A percentile compares a stretch with the other conserved stretches of the same genome.
These are phyloP conservation scores for Cenchrus americanus DNA, from an alignment of 176 grass and related monocot genomes.

Conservation along the genomic window DNA sequence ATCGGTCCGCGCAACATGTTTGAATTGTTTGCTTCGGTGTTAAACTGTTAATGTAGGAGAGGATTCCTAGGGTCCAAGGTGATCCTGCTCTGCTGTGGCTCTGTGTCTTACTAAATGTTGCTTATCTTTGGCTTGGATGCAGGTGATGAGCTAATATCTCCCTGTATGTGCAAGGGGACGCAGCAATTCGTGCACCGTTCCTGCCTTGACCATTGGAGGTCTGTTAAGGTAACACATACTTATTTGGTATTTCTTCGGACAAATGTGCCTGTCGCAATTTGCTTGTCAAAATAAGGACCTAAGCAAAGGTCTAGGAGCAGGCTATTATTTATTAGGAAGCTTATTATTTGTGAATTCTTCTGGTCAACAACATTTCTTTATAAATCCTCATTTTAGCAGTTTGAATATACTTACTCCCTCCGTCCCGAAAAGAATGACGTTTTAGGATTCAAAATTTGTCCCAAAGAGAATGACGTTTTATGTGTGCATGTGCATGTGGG, in stretches of 20 bases:
- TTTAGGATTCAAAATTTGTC: no score
- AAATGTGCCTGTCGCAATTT: neutral
- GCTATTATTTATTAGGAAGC: neutral
- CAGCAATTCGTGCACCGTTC: conserved; percentile 90
- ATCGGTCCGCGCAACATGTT: neutral
- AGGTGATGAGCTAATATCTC: conserved; percentile 90
- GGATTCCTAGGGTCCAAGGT: neutral
- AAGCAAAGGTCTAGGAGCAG: neutral
- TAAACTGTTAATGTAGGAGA: neutral
- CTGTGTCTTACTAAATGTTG: neutral
- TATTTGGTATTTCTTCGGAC: neutral
- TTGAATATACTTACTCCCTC: neutral
- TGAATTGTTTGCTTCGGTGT: neutral
- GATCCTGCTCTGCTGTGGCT: neutral
- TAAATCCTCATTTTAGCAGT: neutral
- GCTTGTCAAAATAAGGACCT: neutral
- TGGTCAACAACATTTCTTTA: neutral
- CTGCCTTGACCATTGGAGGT: conserved; percentile 93
- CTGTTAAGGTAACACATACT: conserved; percentile 64
- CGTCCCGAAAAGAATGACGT: no score
- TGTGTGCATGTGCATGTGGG: no score
- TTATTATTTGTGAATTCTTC: neutral
- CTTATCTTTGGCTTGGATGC: conserved; percentile 21
- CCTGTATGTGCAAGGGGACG: conserved; percentile 91
- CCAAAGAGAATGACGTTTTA: no score